Evolutionary conservation across 2,329 filamentous ascomycete species (phyloP).

Genomic region (Aspergillus jensenii): DNA sequence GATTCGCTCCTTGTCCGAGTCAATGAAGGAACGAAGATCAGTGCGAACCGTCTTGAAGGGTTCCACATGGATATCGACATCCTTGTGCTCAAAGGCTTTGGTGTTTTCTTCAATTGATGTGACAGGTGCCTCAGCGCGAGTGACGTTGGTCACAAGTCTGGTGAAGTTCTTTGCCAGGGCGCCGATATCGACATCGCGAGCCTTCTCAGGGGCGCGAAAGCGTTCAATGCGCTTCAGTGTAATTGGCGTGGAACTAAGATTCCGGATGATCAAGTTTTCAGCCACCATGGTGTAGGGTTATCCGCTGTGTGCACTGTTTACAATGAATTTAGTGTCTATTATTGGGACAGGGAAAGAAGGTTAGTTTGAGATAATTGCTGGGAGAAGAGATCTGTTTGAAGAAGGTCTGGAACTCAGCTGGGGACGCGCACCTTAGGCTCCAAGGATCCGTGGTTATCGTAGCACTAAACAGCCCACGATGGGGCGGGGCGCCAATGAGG

Average conservation of each 20-base stretch:
- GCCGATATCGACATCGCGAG: conserved; percentile 31
- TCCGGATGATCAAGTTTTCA: conserved; percentile 69
- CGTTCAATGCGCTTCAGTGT: conserved; percentile 72
- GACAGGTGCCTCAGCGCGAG: conserved; percentile 45
- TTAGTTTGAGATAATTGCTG: not conserved
- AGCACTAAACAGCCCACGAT: conserved; percentile 5
- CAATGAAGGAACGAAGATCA: conserved; percentile 60
- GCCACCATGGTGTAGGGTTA: conserved; percentile 32
- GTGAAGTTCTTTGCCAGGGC: conserved; percentile 51
- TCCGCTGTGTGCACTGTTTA: not conserved
- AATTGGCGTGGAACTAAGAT: conserved; percentile 72
- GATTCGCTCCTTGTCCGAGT: conserved; percentile 62
- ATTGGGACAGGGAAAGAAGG: not conserved
- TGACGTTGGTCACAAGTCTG: conserved; percentile 42
- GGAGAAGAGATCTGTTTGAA: not conserved
- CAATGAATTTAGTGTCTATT: not conserved
- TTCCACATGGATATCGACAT: conserved; percentile 63
- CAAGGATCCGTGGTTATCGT: conserved; percentile 5
- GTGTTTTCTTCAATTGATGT: conserved; percentile 51
- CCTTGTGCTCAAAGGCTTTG: conserved; percentile 60
- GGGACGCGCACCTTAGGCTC: conserved; percentile 1
- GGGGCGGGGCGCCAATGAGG: conserved; percentile 5
- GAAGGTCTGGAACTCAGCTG: not conserved
- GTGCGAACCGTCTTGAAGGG: conserved; percentile 68
- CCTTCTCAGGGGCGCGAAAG: conserved; percentile 58